Conservation (phyloP, 768 basidiomycete species). For the Tylopilus sp. region DNA sequence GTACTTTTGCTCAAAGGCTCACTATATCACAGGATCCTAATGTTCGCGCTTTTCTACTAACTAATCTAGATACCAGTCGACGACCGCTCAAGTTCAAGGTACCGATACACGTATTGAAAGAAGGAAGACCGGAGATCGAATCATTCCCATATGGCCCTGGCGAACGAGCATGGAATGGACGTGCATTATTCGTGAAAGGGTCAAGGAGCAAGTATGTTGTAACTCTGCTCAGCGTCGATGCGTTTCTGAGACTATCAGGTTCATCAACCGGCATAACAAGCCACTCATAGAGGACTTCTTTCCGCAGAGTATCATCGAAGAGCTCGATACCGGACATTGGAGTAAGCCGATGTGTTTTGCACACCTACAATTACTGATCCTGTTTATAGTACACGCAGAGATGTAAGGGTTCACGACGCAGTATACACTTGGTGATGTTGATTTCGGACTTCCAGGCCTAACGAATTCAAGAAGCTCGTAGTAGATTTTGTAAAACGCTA, state of each 20-base stretch:
- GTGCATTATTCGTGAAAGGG: slow-evolving; percentile 75
- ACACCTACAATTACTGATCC: slow-evolving; percentile 4
- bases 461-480: slow-evolving; percentile 49
- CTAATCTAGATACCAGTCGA: slow-evolving; percentile 56
- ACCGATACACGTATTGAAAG: slow-evolving; percentile 63
- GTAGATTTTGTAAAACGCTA: slow-evolving; percentile 27
- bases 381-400: slow-evolving; percentile 71
- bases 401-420: slow-evolving; percentile 35
- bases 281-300: slow-evolving; percentile 65
- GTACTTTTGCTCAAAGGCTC: not conserved
- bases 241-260: slow-evolving; percentile 40
- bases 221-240: not conserved
- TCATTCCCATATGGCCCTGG: slow-evolving; percentile 70
- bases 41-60: slow-evolving; percentile 80
- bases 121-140: slow-evolving; percentile 66
- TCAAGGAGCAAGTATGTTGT: slow-evolving; percentile 61
- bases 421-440: not conserved
- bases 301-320: slow-evolving; percentile 60
- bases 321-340: slow-evolving; percentile 83
- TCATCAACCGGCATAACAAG: slow-evolving; percentile 71
- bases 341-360: slow-evolving; percentile 42
- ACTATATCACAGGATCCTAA: slow-evolving; percentile 56
- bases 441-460: slow-evolving; percentile 37
- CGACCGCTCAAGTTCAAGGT: slow-evolving; percentile 62
- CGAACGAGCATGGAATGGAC: slow-evolving; percentile 52